Base-by-base conservation (phyloP, 768 basidiomycete species). In the Naganishia kalamii region DNA sequence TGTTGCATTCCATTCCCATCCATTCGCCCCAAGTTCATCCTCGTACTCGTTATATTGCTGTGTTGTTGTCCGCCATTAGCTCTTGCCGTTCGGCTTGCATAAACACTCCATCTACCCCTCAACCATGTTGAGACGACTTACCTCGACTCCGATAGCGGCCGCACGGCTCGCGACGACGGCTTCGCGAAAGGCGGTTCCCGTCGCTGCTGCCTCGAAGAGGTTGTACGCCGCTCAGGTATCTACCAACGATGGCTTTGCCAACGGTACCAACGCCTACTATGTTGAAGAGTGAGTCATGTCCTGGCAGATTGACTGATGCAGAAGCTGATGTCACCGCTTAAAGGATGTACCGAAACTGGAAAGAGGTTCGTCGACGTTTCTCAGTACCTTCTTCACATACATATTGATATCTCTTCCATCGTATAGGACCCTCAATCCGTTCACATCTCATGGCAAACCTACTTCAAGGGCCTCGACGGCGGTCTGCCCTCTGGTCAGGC, bases 241-340 rank as follows among this genome's bases (percentile, higher is more conserved):
- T 44, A 67, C 73, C 40, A 75, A 71, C 67, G 77, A 79, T 70
- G 57, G 71, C 65, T 96, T 97, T 77, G 93, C 92, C 13, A 94
- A 90, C 65, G 92, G 92, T 44, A 92, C 88, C 44, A 97, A 96
- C 79, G 83, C 91, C 25, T 92, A 94, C 81, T 98, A 98, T 76
- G 88, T 88, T 21, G 93, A 81, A 65, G 91, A 94, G 78, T 79
- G 63, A 69, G 78, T 75, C 15, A 25, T n/a, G 8, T 44, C 17
- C 25, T 51, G 13, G 4, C 23, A 19, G 4, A 4, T 15, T 62
- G 60, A n/a, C 2, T 13, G 32, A 29, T 60, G n/a, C n/a, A n/a
- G n/a, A n/a, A 4, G 32, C 44, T 64, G 60, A 66, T 44, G 23
- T 2, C 15, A 21, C 17, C 19, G 30, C n/a, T 23, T 65, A 52